Base-by-base conservation (phyloP, 1,284 basidiomycete genomes). In the Boletus smithii region DNA sequence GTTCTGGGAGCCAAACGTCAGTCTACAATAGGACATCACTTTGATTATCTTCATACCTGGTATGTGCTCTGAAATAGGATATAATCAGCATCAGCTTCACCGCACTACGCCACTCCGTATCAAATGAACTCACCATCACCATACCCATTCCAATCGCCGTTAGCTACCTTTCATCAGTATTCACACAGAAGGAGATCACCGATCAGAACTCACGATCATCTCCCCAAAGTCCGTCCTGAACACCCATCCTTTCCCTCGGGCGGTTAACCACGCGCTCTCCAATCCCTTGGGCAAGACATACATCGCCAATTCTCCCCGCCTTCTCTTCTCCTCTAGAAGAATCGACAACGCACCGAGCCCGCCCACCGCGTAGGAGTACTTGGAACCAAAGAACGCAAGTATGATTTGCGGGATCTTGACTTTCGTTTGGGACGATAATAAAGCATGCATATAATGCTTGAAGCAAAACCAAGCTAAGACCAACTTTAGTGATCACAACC, bases 201-300 rank as follows among this genome's bases (percentile, higher is more conserved):
- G 42, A 44, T 41, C 52, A 48, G 31, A 29, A 74, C 79, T 60
- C 56, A 85, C 80, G 65, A 86, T 59, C 57, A 76, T 68, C 67
- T 88, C 79, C 29, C 86, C 83, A 67, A 83, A 72, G 65, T 83
- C 76, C 61, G 91, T 76, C 69, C 80, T 66, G 69, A 89, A 86
- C 18, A 95, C 84, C 69, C 81, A 83, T 1, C 89, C 85, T 53
- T 85, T 81, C 14, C 86, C 85, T 34, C 90, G 69, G 13, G 86
- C 81, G 56, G 85, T 80, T 1, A 84, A 76, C 94, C 95, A 98
- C 10, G 82, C 81, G 47, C 88, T 88, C 71, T 95, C 92, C 36
- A 95, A 67, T 0, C 83, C 90, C 67, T 93, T 91, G n/a, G 95
- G 95, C 32, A 97, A 71, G 4, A 93, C 92, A 66, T 95, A 99